Base-by-base conservation (phyloP, 2,329 filamentous ascomycete species). In the Claviceps fusiformis region DNA sequence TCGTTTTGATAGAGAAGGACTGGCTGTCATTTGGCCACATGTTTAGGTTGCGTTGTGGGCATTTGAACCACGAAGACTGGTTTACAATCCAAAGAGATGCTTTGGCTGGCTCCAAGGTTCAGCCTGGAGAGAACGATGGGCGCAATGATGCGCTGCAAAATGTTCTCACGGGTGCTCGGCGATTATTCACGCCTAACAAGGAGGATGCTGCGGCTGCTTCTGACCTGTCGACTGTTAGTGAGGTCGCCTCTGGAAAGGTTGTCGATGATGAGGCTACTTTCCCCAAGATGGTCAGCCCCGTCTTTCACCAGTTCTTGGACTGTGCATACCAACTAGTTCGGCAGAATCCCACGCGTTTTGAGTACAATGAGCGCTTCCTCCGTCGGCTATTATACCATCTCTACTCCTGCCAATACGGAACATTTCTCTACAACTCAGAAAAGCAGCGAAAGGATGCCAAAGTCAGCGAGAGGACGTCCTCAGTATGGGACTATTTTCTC, bases 21-120 rank as follows among this genome's bases (percentile, higher is more conserved):
- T 98, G 93, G 89, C 73, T 98, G 13, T 93, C 92, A 0, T 98
- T 96, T 71, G 93, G 93, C 1, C 92, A 98, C 70, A 96, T 95
- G 85, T 98, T 98, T 71, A 83, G 90, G 54, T 83, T 95, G 63
- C 84, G 93, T n/a, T 88, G 88, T 15, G 93, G 93, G 3, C 87
- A 87, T 62, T 72, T 97, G 55, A 89, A 84, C 64, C 88, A 88
- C 60, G 92, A 97, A 61, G 95, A 95, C 64, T 97, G 91, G 90
- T 98, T 98, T 65, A 77, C 82, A 19, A 81, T 89, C 31, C 89
- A 96, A 67, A 91, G 86, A 62, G 92, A 97, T 68, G 78, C 71
- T 71, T 85, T 76, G 75, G 87, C 72, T 61, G 86, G 81, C 19
- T 73, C 78, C 17, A 77, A 76, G 45, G 78, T 86, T 47, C 77